Percentiles rank a stretch among this genome's conserved stretches.
Conservation (phyloP, 1,139 yeast species). For the Suhomyces anneliseae region DNA sequence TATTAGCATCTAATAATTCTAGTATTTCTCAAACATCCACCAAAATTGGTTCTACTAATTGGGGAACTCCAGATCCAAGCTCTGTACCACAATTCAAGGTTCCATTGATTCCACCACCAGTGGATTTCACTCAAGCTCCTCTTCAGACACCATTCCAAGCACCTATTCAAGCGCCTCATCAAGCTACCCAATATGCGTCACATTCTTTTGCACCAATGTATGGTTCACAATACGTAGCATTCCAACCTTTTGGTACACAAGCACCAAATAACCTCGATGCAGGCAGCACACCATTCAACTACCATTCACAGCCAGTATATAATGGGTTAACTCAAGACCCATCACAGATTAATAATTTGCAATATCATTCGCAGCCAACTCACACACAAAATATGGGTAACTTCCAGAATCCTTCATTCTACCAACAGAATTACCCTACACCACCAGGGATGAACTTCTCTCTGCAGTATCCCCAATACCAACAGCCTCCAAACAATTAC, state of each 20-base stretch:
- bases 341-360: no score
- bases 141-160: slow-evolving; percentile 2
- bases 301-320: slow-evolving; percentile 4
- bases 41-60: not conserved
- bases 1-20: slow-evolving; percentile 13
- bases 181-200: slow-evolving; percentile 4
- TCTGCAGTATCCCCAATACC: not conserved
- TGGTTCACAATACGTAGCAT: slow-evolving; percentile 3
- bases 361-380: not conserved
- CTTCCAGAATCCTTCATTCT: not conserved
- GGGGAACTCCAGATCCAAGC: slow-evolving; percentile 2
- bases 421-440: not conserved
- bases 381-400: not conserved
- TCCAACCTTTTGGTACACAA: slow-evolving; percentile 3
- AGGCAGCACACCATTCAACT: slow-evolving; percentile 12
- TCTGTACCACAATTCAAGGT: slow-evolving; percentile 2
- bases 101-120: not conserved
- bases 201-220: not conserved
- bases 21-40: not conserved
- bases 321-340: not conserved
- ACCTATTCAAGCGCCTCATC: slow-evolving; percentile 1
- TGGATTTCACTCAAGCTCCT: not conserved
- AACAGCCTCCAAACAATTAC: not conserved
- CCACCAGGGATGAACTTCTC: not conserved
- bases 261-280: slow-evolving; percentile 5